Evolutionary conservation across 495 filamentous ascomycete species (phyloP), one percentile per base, ranked within the genome.

Genomic region (Xylaria curta): DNA sequence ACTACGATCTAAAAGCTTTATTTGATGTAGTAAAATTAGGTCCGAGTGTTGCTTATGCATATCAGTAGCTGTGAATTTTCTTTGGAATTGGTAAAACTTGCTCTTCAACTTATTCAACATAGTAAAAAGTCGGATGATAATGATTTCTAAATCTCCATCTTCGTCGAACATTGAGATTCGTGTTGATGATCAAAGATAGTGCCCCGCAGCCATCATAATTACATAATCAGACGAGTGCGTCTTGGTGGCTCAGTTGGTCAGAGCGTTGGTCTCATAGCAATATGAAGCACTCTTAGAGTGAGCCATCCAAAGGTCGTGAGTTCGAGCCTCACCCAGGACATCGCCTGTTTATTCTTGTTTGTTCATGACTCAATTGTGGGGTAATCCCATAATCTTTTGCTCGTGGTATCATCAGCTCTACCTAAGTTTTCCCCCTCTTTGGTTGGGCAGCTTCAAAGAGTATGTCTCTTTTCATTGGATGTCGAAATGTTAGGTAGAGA

Each of bases 251-350:
- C 42, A 64, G 61, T 64, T 64, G 61, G 61, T 36, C 33, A 64
- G 61, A 42, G 61, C 38, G 61, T 64, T 64, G 61, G 61, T 64
- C 61, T 64, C 61, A 64, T 64, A 64, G 26, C 4, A 60, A 64
- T 64, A 64, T 64, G 61, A 64, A 64, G 38, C 40, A 64, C 61
- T 64, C 59, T 62, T 12, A 62, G 60, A 26, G 60, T 61, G 67
- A 62, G 68, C n/a, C 21, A 70, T 70, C 68, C 68, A 63, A 64
- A 63, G 68, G 68, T 70, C 42, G 68, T 70, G 58, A 63, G 56
- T 63, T 63, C 68, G 44, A 70, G 58, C 68, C 59, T 62, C 42
- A 53, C 68, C 58, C 53, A 63, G 68, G 58, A 63, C 68, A 64
- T 33, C 13, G 1, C 3, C 38, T 59, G 8, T 19, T 4, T 13